Evolutionary conservation across 2,329 filamentous ascomycete species (phyloP), one percentile per base, ranked within the genome.

Genomic region (Sphaerulina vaccinii): DNA sequence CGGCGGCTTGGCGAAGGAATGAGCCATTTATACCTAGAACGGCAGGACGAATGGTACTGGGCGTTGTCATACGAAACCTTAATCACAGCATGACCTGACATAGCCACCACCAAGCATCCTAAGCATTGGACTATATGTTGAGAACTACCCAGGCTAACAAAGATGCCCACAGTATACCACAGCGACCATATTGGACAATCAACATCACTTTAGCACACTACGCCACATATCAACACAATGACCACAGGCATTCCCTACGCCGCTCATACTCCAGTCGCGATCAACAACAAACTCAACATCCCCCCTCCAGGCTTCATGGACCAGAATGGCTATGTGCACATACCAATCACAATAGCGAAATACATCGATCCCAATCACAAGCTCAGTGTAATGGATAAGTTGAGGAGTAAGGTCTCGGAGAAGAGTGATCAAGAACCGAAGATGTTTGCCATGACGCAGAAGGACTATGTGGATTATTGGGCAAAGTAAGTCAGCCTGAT

Each of bases 321-420:
- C 22, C 21, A 48, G 29, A 39, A 38, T 21, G 44, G 44, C 44
- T 48, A 38, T 19, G 44, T 39, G 3, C 44, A 48, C 32, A 35
- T 48, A 9, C 44, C 32, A 8, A 38, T 48, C 44, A 39, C 29
- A 18, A 27, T 48, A 19, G 15, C 44, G 24, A 22, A 39, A 11
- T 48, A 48, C 22, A 10, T 38, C 21, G 33, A 39, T 15, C 19
- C 44, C 4, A 1, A 9, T 15, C 18, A 39, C 5, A 37, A 38
- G 7, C 32, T 36, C 11, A 24, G n/a, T 18, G 11, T 48, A 9
- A 13, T 36, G 10, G 29, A 48, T 7, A 38, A 40, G 27, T 15
- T 48, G 16, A 18, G 29, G 15, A 32, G 21, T 15, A 48, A 48
- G 19, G 22, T 29, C 4, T 18, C 18, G 3, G 23, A 24, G 10